Base-by-base conservation (phyloP, 768 basidiomycete species). In the Amanita pallidorosea region DNA sequence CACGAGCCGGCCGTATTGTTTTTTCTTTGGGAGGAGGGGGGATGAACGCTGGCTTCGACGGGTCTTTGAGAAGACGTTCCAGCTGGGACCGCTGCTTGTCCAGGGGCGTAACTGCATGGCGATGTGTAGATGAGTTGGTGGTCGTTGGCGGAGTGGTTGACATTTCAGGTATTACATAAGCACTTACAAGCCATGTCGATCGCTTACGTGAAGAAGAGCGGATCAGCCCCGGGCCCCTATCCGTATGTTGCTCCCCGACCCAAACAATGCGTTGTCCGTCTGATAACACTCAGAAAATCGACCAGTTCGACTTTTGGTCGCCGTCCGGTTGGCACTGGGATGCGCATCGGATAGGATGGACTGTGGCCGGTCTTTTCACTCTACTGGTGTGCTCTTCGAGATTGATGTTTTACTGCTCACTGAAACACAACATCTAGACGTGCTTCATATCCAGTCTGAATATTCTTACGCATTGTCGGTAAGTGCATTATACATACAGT, bases 41-140 rank as follows among this genome's bases (percentile, higher is more conserved):
- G 8, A 98, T 69, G 61, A 79, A 78, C 1, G 83, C 88, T 1
- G 83, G 81, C 63, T 92, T 94, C 6, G 76, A 63, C 1, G 96
- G 96, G 58, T 98, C 88, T 63, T 87, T 89, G 55, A 98, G 80
- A 31, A 99, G 80, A 57, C 79, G 86, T 20, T 89, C 88, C 23
- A 99, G 82, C 64, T 96, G 85, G 3, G 60, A 63, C 11, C 71
- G 69, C 58, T 78, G 76, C 47, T 74, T 75, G 52, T 78, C 77
- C n/a, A 74, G 66, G 7, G 76, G 65, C 25, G 75, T 74, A 17
- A 73, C 66, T 9, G 72, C 75, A 74, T 79, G 71, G 36, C 73
- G 71, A 57, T 73, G 71, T 4, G 56, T 58, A 27, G 66, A 57
- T n/a, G 66, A 53, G 12, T 63, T 52, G 29, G 64, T 56, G 23